A percentile compares a stretch with the other conserved stretches of the same genome.
These are phyloP conservation scores for Candida suzukii DNA, from an alignment of 805 yeast genomes.

Conservation along the genomic window DNA sequence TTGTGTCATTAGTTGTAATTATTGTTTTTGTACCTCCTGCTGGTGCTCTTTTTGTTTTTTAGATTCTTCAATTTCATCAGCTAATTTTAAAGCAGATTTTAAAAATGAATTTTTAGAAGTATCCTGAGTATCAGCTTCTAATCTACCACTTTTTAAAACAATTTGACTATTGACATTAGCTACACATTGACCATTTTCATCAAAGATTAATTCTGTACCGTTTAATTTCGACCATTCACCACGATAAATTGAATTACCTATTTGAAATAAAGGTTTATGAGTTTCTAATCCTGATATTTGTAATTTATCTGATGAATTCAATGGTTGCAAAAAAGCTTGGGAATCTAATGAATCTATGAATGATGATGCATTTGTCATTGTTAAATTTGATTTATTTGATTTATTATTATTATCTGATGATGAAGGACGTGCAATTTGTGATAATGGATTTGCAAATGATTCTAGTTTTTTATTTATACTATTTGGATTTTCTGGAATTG, in stretches of 20 bases:
- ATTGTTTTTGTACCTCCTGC: background rate
- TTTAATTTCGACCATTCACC: conserved; percentile 73
- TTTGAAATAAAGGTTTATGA: conserved; percentile 47
- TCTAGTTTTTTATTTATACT: conserved; percentile 2
- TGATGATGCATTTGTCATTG: background rate
- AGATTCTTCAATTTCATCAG: conserved; percentile 5
- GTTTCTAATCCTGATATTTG: conserved; percentile 51
- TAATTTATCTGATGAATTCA: conserved; percentile 18
- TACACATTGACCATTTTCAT: conserved; percentile 27
- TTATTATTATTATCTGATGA: background rate
- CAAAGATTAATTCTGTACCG: conserved; percentile 56
- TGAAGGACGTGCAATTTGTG: background rate
- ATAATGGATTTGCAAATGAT: conserved; percentile 12
- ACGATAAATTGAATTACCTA: conserved; percentile 54
- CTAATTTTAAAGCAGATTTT: conserved; percentile 16
- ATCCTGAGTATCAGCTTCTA: conserved; percentile 15
- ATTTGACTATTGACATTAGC: conserved; percentile 24
- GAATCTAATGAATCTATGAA: conserved; percentile 5
- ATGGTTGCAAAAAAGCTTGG: conserved; percentile 5
- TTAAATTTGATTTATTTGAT: background rate
- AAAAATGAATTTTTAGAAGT: conserved; percentile 12
- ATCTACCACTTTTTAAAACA: conserved; percentile 22
- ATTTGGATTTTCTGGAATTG: conserved; percentile 31
- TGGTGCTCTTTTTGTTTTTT: background rate
- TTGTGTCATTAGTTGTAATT: background rate